Evolutionary conservation across 192 early-diverging fungal genomes (phyloP).

Genomic region (Coemansia furcata): DNA sequence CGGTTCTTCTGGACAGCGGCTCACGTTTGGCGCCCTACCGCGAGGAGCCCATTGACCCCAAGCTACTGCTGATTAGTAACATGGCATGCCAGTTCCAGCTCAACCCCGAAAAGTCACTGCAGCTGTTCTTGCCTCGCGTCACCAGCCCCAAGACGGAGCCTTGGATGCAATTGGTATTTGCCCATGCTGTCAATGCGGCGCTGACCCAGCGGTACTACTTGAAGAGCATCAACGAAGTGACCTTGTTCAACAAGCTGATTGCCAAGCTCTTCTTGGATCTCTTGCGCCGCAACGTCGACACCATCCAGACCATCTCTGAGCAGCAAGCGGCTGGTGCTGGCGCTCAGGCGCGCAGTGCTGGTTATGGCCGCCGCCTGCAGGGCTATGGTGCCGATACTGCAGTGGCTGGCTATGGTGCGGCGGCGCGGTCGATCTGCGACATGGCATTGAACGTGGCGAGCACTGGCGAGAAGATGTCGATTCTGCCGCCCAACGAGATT

Average conservation of each 20-base stretch:
- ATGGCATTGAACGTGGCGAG: slow-evolving; percentile 47
- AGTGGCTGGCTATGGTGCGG: neutral
- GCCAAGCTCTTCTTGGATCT: slow-evolving; percentile 42
- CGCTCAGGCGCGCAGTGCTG: slow-evolving; percentile 29
- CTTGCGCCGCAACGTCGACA: slow-evolving; percentile 49
- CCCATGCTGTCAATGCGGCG: slow-evolving; percentile 61
- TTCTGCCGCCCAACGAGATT: slow-evolving; percentile 50
- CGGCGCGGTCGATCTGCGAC: slow-evolving; percentile 44
- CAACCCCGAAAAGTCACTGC: slow-evolving; percentile 72
- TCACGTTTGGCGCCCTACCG: slow-evolving; percentile 43
- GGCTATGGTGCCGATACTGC: slow-evolving; percentile 7
- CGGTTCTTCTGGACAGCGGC: slow-evolving; percentile 47
- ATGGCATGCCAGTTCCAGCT: slow-evolving; percentile 77
- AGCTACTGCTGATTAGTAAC: slow-evolving; percentile 66
- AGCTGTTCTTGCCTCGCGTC: slow-evolving; percentile 67
- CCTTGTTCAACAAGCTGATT: slow-evolving; percentile 44
- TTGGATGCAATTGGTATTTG: slow-evolving; percentile 77
- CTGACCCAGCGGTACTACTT: slow-evolving; percentile 28
- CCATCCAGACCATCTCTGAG: slow-evolving; percentile 49
- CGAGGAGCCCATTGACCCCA: slow-evolving; percentile 72
- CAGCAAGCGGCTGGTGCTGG: slow-evolving; percentile 39
- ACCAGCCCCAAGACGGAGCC: slow-evolving; percentile 67
- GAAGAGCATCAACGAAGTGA: slow-evolving; percentile 8
- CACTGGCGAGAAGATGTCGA: slow-evolving; percentile 44
- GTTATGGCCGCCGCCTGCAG: slow-evolving; percentile 41